These are phyloP conservation scores for Daldinia decipiens DNA, from an alignment of 495 filamentous ascomycete genomes.

Conservation along the genomic window DNA sequence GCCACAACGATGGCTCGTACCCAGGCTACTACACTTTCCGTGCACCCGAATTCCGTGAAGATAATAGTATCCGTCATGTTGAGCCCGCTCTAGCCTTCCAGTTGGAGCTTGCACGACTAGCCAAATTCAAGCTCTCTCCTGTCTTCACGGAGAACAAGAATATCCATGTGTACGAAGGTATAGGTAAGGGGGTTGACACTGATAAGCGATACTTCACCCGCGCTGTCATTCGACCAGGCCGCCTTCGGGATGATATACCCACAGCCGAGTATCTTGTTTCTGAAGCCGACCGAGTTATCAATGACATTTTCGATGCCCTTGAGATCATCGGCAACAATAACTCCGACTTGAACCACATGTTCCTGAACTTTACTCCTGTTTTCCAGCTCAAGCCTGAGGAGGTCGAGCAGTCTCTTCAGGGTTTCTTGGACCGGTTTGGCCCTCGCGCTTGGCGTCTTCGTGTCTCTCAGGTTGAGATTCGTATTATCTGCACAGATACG, in stretches of 20 bases:
- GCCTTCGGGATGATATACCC: conserved; percentile 94
- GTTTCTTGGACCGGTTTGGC: conserved; percentile 96
- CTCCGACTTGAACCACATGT: conserved; percentile 99
- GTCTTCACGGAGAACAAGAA: conserved; percentile 99
- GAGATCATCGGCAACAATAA: conserved; percentile 99
- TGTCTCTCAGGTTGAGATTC: conserved; percentile 97
- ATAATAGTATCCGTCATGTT: conserved; percentile 93
- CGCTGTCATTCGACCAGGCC: conserved; percentile 89
- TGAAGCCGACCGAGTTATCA: conserved; percentile 94
- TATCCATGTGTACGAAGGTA: conserved; percentile 97
- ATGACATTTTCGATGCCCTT: conserved; percentile 95
- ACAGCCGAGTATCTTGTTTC: conserved; percentile 98
- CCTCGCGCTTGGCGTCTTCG: conserved; percentile 95
- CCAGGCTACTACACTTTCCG: conserved; percentile 98
- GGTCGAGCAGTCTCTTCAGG: conserved; percentile 92
- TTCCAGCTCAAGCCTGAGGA: conserved; percentile 91
- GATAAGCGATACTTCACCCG: conserved; percentile 99
- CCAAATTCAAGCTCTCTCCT: conserved; percentile 96
- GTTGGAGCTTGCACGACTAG: conserved; percentile 90
- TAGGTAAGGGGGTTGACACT: conserved; percentile 91
- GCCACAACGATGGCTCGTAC: conserved; percentile 92
- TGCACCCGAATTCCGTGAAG: conserved; percentile 87
- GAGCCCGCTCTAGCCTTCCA: conserved; percentile 98
- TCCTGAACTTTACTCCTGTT: conserved; percentile 97
- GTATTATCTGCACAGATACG: conserved; percentile 95